phyloP scores from a whole-genome alignment of 495 filamentous ascomycete species.

The Trichoderma parareesei region DNA sequence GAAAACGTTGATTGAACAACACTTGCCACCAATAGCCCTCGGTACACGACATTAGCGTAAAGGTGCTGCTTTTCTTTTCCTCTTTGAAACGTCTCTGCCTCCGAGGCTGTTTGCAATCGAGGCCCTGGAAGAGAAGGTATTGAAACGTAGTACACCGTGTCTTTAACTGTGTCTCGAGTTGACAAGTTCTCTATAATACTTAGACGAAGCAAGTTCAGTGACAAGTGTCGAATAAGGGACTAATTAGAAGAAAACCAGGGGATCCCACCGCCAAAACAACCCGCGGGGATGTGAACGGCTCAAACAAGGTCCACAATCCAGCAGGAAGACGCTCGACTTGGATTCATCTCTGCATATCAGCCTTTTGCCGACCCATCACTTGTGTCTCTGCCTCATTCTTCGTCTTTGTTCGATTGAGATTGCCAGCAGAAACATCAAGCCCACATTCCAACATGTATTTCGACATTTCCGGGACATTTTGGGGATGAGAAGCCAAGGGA shows the following conservation, averaged over 20 bases:
- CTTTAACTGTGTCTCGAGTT: no score
- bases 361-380: background rate
- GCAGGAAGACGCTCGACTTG: background rate
- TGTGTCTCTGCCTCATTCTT: background rate
- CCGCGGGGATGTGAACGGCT: background rate
- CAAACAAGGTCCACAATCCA: background rate
- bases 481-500: background rate
- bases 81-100: no score
- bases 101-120: no score
- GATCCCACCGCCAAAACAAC: slow-evolving; percentile 4
- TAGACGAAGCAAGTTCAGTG: no score
- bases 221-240: no score
- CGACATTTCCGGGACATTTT: no score
- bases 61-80: no score
- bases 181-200: no score
- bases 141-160: no score
- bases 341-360: background rate
- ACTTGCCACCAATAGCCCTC: background rate
- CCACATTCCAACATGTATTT: background rate
- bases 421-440: background rate
- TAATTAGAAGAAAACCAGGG: background rate
- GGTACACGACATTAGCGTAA: background rate
- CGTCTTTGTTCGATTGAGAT: background rate
- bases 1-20: background rate
- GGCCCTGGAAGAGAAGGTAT: no score